Conservation (phyloP, 1,284 basidiomycete species). For the Leccinum huronense region DNA sequence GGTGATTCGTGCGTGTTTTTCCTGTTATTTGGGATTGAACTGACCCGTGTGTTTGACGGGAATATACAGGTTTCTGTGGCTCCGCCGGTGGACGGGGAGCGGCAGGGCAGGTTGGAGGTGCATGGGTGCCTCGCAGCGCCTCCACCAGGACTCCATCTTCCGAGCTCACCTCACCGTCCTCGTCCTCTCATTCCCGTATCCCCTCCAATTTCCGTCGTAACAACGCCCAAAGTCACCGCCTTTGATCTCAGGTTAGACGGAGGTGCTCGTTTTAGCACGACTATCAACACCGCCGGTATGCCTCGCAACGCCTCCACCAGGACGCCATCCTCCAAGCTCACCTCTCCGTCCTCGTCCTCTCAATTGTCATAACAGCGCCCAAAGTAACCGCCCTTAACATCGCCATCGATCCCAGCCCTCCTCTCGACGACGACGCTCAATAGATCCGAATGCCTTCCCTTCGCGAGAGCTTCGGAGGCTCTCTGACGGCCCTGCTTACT, state of each 20-base stretch:
- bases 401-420: background rate
- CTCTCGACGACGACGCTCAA: conserved; percentile 7
- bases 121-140: conserved; percentile 56
- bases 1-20: conserved; percentile 73
- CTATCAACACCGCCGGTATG: no score
- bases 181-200: no score
- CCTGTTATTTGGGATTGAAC: background rate
- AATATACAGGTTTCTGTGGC: conserved; percentile 64
- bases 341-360: no score
- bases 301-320: conserved; percentile 24
- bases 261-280: no score
- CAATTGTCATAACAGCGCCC: no score
- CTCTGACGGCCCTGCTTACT: conserved; percentile 30
- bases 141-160: no score
- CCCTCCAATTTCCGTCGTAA: no score
- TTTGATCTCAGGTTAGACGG: no score
- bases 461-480: conserved; percentile 32
- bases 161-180: no score
- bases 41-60: background rate
- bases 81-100: conserved; percentile 6
- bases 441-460: conserved; percentile 30
- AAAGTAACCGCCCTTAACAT: no score
- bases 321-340: no score
- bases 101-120: conserved; percentile 47
- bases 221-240: no score